phyloP scores from a whole-genome alignment of 352 stramenopile genomes.

The Pythium biforme region DNA sequence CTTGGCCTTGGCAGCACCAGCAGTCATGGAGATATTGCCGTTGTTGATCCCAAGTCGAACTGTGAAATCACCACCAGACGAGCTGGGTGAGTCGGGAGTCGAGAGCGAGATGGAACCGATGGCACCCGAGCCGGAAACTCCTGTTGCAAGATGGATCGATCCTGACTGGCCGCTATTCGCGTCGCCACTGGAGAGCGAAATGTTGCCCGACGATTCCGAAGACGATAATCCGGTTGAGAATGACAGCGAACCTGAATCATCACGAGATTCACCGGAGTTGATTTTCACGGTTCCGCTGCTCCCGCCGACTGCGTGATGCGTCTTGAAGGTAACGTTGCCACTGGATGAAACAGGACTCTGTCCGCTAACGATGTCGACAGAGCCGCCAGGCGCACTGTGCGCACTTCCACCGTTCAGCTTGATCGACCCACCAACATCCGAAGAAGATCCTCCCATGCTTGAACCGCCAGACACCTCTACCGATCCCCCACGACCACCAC shows the following conservation, averaged over 20 bases:
- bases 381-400: conserved; percentile 41
- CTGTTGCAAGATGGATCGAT: conserved; percentile 14
- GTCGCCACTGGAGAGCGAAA: conserved; percentile 16
- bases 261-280: conserved; percentile 8
- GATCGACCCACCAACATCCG: conserved; percentile 46
- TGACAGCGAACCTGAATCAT: conserved; percentile 26
- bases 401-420: conserved; percentile 39
- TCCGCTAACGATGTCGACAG: conserved; percentile 45
- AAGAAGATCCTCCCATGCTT: conserved; percentile 42
- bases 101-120: conserved; percentile 25
- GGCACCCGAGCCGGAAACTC: conserved; percentile 8
- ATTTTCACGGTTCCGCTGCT: conserved; percentile 37
- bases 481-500: conserved; percentile 44
- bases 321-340: conserved; percentile 39
- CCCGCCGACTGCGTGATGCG: conserved; percentile 32
- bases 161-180: conserved; percentile 11
- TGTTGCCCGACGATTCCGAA: conserved; percentile 8
- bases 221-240: conserved; percentile 23
- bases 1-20: conserved; percentile 7
- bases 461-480: conserved; percentile 41
- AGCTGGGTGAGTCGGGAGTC: conserved; percentile 6
- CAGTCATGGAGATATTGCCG: conserved; percentile 24
- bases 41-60: conserved; percentile 20
- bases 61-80: conserved; percentile 21
- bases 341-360: conserved; percentile 45